A percentile compares a stretch with the other conserved stretches of the same genome.
These are phyloP conservation scores for Penicillium alfredii DNA, from an alignment of 495 filamentous ascomycete species.

Conservation along the genomic window DNA sequence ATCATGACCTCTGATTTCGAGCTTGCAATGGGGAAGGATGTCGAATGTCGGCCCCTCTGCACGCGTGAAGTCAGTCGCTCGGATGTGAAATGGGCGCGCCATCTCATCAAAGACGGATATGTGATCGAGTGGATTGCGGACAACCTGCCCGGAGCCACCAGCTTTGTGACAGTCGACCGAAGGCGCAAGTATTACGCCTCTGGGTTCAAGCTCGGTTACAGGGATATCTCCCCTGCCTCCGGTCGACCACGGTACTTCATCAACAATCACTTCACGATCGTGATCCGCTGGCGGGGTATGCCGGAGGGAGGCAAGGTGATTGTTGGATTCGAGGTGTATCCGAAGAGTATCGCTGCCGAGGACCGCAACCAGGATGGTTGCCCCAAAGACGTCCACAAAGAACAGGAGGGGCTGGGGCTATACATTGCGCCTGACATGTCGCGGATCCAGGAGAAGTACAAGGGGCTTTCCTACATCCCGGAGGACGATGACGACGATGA, in stretches of 20 bases:
- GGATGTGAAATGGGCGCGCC: slow-evolving; percentile 63
- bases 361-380: slow-evolving; percentile 59
- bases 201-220: slow-evolving; percentile 89
- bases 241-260: slow-evolving; percentile 68
- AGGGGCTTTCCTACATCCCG: slow-evolving; percentile 54
- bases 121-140: slow-evolving; percentile 96
- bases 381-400: slow-evolving; percentile 57
- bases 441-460: slow-evolving; percentile 49
- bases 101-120: slow-evolving; percentile 77
- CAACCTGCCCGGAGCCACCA: slow-evolving; percentile 88
- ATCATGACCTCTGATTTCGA: slow-evolving; percentile 88
- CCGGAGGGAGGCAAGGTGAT: slow-evolving; percentile 76
- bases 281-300: slow-evolving; percentile 75
- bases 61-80: slow-evolving; percentile 56
- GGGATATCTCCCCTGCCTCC: slow-evolving; percentile 55
- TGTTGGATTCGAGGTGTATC: slow-evolving; percentile 88
- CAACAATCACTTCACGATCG: slow-evolving; percentile 88
- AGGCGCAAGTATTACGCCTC: slow-evolving; percentile 87
- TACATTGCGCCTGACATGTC: slow-evolving; percentile 58
- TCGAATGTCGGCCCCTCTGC: slow-evolving; percentile 72
- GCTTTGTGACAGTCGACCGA: slow-evolving; percentile 87
- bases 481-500: slow-evolving; percentile 52
- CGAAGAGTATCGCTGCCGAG: slow-evolving; percentile 69
- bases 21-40: slow-evolving; percentile 72
- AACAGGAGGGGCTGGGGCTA: slow-evolving; percentile 60